These are phyloP conservation scores for Aspergillus homomorphus DNA, from an alignment of 495 filamentous ascomycete genomes.

Conservation along the genomic window DNA sequence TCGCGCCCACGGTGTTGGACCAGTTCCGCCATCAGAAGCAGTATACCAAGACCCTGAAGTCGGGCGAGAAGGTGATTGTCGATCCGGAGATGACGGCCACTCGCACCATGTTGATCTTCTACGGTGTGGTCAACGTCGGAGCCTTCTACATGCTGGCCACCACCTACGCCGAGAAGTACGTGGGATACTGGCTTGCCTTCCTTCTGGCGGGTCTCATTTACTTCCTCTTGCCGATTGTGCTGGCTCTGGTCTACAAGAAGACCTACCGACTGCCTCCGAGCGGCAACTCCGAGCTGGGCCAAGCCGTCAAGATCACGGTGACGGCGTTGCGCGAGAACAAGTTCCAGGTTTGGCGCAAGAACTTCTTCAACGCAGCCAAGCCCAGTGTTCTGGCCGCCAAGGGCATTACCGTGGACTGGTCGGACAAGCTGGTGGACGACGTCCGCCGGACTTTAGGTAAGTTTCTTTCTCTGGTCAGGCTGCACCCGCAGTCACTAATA, in stretches of 20 bases:
- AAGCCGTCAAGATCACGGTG: conserved; percentile 52
- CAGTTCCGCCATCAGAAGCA: conserved; percentile 30
- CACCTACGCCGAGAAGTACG: conserved; percentile 39
- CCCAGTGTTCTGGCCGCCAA: conserved; percentile 53
- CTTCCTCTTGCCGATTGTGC: conserved; percentile 49
- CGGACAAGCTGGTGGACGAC: conserved; percentile 49
- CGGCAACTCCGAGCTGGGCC: conserved; percentile 49
- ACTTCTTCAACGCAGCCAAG: conserved; percentile 64
- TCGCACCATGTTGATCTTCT: conserved; percentile 39
- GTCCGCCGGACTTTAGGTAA: conserved; percentile 40
- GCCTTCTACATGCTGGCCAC: conserved; percentile 38
- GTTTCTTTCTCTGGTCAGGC: neutral
- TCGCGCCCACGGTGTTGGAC: conserved; percentile 36
- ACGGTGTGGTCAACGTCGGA: conserved; percentile 38
- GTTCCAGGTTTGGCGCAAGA: conserved; percentile 51
- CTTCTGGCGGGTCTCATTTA: conserved; percentile 46
- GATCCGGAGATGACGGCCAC: conserved; percentile 34
- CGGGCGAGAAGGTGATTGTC: conserved; percentile 40
- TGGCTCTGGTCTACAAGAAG: conserved; percentile 46
- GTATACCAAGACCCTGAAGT: conserved; percentile 32
- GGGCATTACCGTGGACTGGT: conserved; percentile 44
- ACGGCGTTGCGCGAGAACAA: conserved; percentile 55
- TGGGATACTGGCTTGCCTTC: conserved; percentile 39
- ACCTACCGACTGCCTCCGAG: conserved; percentile 48
- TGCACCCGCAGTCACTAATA: neutral